Evolutionary conservation across 2,329 filamentous ascomycete genomes (phyloP).

Genomic region (Ascochyta pisi): DNA sequence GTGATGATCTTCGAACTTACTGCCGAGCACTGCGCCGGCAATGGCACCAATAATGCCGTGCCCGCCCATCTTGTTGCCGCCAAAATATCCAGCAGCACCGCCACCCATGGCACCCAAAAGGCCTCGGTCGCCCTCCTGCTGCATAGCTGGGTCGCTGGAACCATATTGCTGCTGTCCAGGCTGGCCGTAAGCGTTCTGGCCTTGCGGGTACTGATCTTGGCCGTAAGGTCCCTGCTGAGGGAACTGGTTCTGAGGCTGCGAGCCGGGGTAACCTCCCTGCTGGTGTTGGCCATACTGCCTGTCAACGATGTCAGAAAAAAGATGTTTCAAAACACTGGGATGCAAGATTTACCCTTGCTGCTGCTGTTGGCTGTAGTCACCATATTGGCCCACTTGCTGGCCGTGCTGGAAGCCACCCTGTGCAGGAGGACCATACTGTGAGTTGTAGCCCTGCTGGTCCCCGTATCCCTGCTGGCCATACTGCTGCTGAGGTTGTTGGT

Average conservation of each 20-base stretch:
- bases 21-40: conserved; percentile 63
- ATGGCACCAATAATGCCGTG: conserved; percentile 65
- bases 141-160: conserved; percentile 53
- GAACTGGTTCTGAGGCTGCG: conserved; percentile 45
- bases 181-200: conserved; percentile 44
- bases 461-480: conserved; percentile 44
- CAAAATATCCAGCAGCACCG: conserved; percentile 62
- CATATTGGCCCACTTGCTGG: conserved; percentile 37
- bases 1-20: conserved; percentile 61
- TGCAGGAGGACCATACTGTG: conserved; percentile 55
- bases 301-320: conserved; percentile 22
- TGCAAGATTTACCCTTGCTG: conserved; percentile 42
- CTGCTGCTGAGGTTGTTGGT: conserved; percentile 41
- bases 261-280: conserved; percentile 41
- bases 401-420: conserved; percentile 60
- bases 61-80: conserved; percentile 62
- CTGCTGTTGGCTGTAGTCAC: conserved; percentile 40
- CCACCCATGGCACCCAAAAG: conserved; percentile 64
- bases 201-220: conserved; percentile 47
- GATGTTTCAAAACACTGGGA: conserved; percentile 21
- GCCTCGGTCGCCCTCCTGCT: conserved; percentile 63
- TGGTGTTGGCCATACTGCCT: conserved; percentile 37
- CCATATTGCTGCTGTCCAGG: conserved; percentile 50
- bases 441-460: conserved; percentile 40
- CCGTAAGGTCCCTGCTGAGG: conserved; percentile 52